Base-by-base conservation (phyloP, 306 rosid genomes). In the Quercus aquifolioides region DNA sequence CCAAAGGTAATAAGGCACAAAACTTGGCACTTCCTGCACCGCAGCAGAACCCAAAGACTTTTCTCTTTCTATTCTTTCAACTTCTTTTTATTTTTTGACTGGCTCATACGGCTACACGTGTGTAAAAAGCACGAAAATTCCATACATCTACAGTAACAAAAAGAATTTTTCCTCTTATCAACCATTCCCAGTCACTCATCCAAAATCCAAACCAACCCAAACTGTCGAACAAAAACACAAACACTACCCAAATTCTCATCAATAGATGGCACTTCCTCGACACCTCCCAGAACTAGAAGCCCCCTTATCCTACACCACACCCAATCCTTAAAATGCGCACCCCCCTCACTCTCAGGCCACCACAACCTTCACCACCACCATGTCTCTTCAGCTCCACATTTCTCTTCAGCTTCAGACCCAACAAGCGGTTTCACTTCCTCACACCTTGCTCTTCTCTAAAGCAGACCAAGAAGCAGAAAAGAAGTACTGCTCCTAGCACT, bases 371-470 rank as follows among this genome's bases (percentile, higher is more conserved):
- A 8, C 81, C 83, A 17, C 91, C 84, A 28, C 91, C 91, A 73
- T 90, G 89, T 79, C 85, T 91, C 84, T 86, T 89, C 21, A 74
- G 52, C 78, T 59, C 81, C 23, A 86, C 83, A 21, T 84, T 83
- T 72, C 85, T 88, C 81, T 85, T 84, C 80, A 79, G 84, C 79
- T 84, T 84, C 88, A 74, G 86, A 52, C 84, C 89, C 78, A 63
- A 43, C 81, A 88, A 49, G 31, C 91, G 94, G 71, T 79, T 84
- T 70, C 95, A 85, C 71, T 87, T 89, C 72, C 85, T 90, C 63
- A 70, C 81, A 5, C 92, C 97, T 3, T 93, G 91, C 60, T 95
- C 97, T 5, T 91, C 98, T 17, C 97, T 95, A 74, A 89, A 83
- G 72, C 94, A 92, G 67, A 90, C 92, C 81, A 92, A 91, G 86